Conservation (phyloP, 768 basidiomycete genomes). For the Pleurotus ostreatus region DNA sequence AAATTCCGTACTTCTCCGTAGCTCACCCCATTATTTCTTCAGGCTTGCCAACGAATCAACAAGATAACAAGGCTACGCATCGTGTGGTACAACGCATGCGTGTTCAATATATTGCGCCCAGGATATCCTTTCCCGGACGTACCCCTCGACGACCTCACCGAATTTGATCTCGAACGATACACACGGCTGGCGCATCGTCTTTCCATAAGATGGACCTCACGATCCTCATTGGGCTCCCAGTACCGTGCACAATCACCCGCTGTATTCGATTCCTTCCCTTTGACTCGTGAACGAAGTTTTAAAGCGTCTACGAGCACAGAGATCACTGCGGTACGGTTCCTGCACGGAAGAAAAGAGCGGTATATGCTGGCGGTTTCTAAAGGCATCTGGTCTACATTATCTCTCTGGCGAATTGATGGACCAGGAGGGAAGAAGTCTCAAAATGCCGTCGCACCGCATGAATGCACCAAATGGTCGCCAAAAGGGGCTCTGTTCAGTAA, state of each 20-base stretch:
- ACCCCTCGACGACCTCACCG: conserved; percentile 30
- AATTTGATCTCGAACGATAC: conserved; percentile 39
- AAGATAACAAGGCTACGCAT: conserved; percentile 42
- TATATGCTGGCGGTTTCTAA: conserved; percentile 53
- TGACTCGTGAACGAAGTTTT: conserved; percentile 18
- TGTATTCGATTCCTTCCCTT: neutral
- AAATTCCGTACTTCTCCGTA: neutral
- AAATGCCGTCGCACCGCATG: neutral
- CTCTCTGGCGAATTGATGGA: conserved; percentile 44
- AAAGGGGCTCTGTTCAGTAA: conserved; percentile 50
- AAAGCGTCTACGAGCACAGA: conserved; percentile 33
- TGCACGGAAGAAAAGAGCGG: conserved; percentile 38
- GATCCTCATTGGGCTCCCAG: conserved; percentile 3
- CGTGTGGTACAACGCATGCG: conserved; percentile 54
- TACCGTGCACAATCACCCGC: neutral
- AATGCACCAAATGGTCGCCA: conserved; percentile 44
- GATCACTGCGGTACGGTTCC: conserved; percentile 50
- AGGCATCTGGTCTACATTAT: conserved; percentile 57
- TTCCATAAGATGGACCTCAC: conserved; percentile 43
- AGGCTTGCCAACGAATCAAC: conserved; percentile 51
- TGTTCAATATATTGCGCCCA: conserved; percentile 34
- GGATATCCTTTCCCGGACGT: conserved; percentile 48
- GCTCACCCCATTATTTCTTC: neutral
- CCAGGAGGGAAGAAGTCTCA: conserved; percentile 26
- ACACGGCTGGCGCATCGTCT: conserved; percentile 43